phyloP scores from a whole-genome alignment of 2,329 filamentous ascomycete genomes.

The Claviceps humidiphila region DNA sequence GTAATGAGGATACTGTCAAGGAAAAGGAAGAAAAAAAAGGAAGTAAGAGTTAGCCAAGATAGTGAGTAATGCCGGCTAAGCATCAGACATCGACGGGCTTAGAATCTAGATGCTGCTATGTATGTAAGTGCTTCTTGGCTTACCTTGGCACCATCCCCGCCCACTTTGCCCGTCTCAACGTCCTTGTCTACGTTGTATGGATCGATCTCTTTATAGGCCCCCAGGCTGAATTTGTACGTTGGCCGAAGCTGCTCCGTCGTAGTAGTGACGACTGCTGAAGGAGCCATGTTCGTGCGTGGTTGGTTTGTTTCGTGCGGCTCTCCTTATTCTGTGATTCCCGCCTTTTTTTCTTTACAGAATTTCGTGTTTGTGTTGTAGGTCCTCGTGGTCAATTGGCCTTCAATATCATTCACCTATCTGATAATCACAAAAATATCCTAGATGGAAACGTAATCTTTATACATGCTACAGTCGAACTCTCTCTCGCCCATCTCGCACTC shows the following conservation, averaged over 20 bases:
- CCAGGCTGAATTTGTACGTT: conserved; percentile 14
- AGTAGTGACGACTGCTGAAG: conserved; percentile 9
- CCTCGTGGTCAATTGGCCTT: too few relatives aligned
- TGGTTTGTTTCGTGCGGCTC: not conserved
- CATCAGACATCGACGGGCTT: too few relatives aligned
- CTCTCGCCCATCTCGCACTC: not conserved
- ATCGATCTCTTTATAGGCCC: conserved; percentile 20
- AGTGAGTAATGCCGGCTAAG: not conserved
- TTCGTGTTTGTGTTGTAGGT: too few relatives aligned
- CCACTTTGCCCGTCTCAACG: conserved; percentile 16
- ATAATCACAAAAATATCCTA: not conserved
- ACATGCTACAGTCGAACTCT: not conserved
- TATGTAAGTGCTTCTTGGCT: not conserved
- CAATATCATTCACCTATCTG: too few relatives aligned
- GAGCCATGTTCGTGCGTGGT: conserved; percentile 10
- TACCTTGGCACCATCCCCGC: conserved; percentile 16
- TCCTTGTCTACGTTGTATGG: conserved; percentile 13
- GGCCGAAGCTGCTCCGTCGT: conserved; percentile 6
- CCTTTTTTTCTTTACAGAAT: too few relatives aligned
- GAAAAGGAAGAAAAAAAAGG: not conserved
- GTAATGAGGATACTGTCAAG: conserved; percentile 51
- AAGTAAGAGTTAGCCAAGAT: too few relatives aligned
- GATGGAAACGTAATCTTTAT: not conserved
- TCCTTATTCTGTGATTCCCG: not conserved
- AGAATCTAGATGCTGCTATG: not conserved